A percentile compares a stretch with the other conserved stretches of the same genome.
These are phyloP conservation scores for Exutisphaerella laricina DNA, from an alignment of 2,329 filamentous ascomycete species.

Conservation along the genomic window DNA sequence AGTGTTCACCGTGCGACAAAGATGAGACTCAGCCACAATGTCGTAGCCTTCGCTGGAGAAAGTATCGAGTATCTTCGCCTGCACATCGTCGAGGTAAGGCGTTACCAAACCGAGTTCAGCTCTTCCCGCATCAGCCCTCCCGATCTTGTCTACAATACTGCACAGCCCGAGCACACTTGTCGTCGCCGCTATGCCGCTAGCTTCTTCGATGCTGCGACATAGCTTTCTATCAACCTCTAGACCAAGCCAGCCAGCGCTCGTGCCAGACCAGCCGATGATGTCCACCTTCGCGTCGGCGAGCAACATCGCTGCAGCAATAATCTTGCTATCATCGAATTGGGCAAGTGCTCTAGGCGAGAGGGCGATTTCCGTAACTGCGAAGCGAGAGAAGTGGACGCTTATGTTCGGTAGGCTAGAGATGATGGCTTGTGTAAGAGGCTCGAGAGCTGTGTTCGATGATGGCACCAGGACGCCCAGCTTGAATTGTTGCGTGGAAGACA, in stretches of 20 bases:
- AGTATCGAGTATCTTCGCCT: constrained; percentile 35
- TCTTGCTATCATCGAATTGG: constrained; percentile 31
- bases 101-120: constrained; percentile 38
- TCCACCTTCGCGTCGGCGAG: constrained; percentile 30
- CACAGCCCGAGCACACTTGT: constrained; percentile 42
- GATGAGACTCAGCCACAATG: constrained; percentile 33
- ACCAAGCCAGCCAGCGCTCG: constrained; percentile 24
- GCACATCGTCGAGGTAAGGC: constrained; percentile 40
- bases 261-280: constrained; percentile 32
- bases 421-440: constrained; percentile 40
- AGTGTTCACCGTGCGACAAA: constrained; percentile 36
- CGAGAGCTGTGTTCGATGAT: constrained; percentile 42
- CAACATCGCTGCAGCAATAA: constrained; percentile 27
- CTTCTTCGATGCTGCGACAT: constrained; percentile 36
- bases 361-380: constrained; percentile 39
- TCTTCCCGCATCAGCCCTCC: constrained; percentile 10
- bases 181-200: constrained; percentile 37
- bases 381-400: constrained; percentile 41
- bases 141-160: constrained; percentile 28
- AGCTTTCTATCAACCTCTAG: constrained; percentile 34
- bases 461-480: constrained; percentile 41
- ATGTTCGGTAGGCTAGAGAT: constrained; percentile 31
- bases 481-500: constrained; percentile 1
- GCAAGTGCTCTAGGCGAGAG: constrained; percentile 32
- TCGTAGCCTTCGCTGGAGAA: constrained; percentile 34